phyloP scores from a whole-genome alignment of 805 yeast genomes.

The Saccharomycopsis guyanensis region DNA sequence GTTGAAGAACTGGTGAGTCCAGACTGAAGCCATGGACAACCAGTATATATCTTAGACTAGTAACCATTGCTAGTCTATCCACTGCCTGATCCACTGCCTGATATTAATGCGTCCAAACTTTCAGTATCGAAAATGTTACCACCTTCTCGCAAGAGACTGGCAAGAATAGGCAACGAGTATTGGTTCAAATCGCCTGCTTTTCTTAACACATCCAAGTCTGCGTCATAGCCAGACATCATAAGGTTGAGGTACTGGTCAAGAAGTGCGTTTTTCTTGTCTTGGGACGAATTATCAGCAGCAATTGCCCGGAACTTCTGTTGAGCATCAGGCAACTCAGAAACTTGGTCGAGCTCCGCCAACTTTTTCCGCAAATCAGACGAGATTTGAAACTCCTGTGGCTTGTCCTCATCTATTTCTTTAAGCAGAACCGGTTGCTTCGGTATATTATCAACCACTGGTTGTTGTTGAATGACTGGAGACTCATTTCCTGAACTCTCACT shows the following conservation, averaged over 20 bases:
- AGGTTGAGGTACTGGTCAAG: conserved; percentile 35
- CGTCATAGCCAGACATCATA: conserved; percentile 40
- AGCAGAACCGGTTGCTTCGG: neutral
- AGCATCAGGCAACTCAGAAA: neutral
- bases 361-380: neutral
- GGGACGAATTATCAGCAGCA: neutral
- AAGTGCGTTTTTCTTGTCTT: conserved; percentile 25
- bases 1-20: too few species aligned
- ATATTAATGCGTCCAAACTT: conserved; percentile 25
- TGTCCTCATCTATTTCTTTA: neutral
- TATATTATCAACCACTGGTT: too few species aligned
- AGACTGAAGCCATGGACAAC: too few species aligned
- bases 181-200: conserved; percentile 41
- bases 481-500: too few species aligned
- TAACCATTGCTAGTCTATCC: too few species aligned
- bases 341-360: neutral
- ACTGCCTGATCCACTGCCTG: too few species aligned
- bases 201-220: conserved; percentile 44
- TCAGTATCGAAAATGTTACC: conserved; percentile 45
- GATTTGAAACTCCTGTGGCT: neutral
- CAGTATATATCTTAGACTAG: too few species aligned
- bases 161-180: conserved; percentile 41
- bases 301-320: neutral
- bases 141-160: conserved; percentile 42
- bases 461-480: too few species aligned